phyloP scores from a whole-genome alignment of 208 protist genomes.

The Crithidia sp. region DNA sequence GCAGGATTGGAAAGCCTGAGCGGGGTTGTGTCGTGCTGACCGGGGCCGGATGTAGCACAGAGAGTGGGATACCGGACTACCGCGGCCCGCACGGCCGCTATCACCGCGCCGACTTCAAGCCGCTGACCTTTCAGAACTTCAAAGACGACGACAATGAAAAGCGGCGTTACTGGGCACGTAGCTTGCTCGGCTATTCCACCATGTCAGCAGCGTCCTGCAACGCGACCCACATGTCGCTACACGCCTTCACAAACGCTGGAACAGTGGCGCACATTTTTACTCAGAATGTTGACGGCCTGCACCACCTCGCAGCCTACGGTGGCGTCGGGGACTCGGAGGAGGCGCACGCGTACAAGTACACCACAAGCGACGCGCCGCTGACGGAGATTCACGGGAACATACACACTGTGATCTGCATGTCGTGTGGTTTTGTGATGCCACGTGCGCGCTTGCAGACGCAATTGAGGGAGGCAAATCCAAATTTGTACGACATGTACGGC shows the following conservation, averaged over 20 bases:
- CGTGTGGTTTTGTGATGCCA: conserved; percentile 53
- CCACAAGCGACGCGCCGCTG: conserved; percentile 46
- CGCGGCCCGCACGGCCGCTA: conserved; percentile 75
- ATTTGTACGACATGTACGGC: conserved; percentile 38
- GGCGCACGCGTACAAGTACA: conserved; percentile 48
- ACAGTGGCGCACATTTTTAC: conserved; percentile 65
- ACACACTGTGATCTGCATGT: conserved; percentile 63
- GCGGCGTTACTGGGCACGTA: conserved; percentile 82
- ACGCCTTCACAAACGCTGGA: conserved; percentile 38
- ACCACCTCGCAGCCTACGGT: conserved; percentile 72
- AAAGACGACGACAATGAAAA: conserved; percentile 62
- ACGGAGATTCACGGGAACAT: conserved; percentile 83
- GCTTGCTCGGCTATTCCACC: conserved; percentile 68
- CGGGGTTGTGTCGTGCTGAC: conserved; percentile 58
- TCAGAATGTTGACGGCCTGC: conserved; percentile 87
- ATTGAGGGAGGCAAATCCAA: conserved; percentile 44
- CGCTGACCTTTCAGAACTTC: conserved; percentile 72
- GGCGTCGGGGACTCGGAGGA: conserved; percentile 39
- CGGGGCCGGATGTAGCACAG: conserved; percentile 86
- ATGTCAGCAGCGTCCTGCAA: conserved; percentile 72
- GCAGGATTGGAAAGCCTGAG: conserved; percentile 5
- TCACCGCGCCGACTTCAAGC: conserved; percentile 65
- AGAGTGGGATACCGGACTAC: conserved; percentile 87
- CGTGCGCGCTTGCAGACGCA: conserved; percentile 53
- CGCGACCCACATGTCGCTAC: conserved; percentile 58